Conservation (phyloP, 352 stramenopile species). For the Phytophthora uliginosa region DNA sequence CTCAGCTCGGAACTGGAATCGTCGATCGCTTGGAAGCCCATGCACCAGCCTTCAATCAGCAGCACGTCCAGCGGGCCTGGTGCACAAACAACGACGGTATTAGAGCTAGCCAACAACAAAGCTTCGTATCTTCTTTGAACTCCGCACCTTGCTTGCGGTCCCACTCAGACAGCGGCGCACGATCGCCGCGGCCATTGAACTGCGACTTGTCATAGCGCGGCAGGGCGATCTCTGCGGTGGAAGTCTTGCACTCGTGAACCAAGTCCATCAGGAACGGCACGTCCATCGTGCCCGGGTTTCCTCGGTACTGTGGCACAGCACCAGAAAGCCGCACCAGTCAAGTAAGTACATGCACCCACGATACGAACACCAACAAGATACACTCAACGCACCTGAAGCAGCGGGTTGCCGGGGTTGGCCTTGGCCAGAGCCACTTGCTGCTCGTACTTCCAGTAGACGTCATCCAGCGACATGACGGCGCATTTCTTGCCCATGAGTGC, state of each 20-base stretch:
- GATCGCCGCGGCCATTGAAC: conserved; percentile 78
- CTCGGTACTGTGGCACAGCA: conserved; percentile 70
- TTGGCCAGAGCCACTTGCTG: conserved; percentile 75
- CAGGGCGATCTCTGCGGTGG: conserved; percentile 50
- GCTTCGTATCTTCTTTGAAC: neutral
- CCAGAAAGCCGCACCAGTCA: neutral
- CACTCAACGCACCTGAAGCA: conserved; percentile 68
- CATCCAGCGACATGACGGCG: conserved; percentile 84
- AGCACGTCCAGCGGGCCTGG: conserved; percentile 83
- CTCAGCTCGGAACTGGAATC: conserved; percentile 44
- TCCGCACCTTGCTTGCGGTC: conserved; percentile 60
- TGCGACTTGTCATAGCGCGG: conserved; percentile 88
- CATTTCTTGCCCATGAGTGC: conserved; percentile 63
- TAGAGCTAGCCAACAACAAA: conserved; percentile 6
- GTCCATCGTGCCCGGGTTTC: conserved; percentile 88
- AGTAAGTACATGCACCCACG: conserved; percentile 2
- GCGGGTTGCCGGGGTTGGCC: conserved; percentile 68
- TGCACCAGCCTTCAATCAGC: conserved; percentile 89
- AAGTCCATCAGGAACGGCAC: conserved; percentile 71
- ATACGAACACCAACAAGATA: neutral
- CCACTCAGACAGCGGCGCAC: conserved; percentile 66
- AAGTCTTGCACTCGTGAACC: conserved; percentile 67
- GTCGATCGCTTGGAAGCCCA: conserved; percentile 78
- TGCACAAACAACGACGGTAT: conserved; percentile 10
- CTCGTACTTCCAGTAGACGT: conserved; percentile 81